These are phyloP conservation scores for Lasiosphaeria hispida DNA, from an alignment of 495 filamentous ascomycete genomes.

Conservation along the genomic window DNA sequence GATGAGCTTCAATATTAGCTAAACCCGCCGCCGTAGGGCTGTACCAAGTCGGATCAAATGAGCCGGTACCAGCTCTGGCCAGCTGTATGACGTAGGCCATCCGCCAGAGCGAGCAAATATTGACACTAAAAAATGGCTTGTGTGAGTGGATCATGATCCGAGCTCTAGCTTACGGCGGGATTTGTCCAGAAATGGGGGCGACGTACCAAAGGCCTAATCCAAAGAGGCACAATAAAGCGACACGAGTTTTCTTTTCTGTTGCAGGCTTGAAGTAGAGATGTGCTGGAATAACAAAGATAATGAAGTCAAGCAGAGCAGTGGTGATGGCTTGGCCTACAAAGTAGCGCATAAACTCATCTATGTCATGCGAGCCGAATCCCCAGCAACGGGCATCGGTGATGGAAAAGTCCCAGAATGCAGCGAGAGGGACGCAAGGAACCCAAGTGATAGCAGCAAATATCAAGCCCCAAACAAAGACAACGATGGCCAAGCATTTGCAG, in stretches of 20 bases:
- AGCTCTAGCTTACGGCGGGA: no score
- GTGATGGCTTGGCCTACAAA: conserved; percentile 11
- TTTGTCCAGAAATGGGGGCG: neutral
- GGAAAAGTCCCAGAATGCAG: conserved; percentile 22
- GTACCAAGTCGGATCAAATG: conserved; percentile 35
- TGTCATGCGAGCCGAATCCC: conserved; percentile 26
- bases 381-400: conserved; percentile 18
- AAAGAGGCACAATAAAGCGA: conserved; percentile 28
- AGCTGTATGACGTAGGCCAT: conserved; percentile 28
- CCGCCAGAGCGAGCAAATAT: conserved; percentile 31
- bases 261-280: conserved; percentile 31
- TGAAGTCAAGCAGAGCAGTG: conserved; percentile 28
- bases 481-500: conserved; percentile 18
- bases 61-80: conserved; percentile 8
- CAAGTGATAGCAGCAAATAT: conserved; percentile 34
- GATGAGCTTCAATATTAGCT: neutral
- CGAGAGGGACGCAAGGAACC: conserved; percentile 32
- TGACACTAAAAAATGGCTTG: conserved; percentile 25
- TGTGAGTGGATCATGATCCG: neutral
- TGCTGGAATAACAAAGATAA: conserved; percentile 32
- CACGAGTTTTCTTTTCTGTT: conserved; percentile 16
- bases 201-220: conserved; percentile 32
- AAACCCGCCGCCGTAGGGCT: conserved; percentile 11
- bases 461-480: conserved; percentile 31
- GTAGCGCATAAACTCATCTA: neutral